A percentile compares a stretch with the other conserved stretches of the same genome.
phyloP scores from a whole-genome alignment of 345 rosid species.

The Erucastrum elatum region DNA sequence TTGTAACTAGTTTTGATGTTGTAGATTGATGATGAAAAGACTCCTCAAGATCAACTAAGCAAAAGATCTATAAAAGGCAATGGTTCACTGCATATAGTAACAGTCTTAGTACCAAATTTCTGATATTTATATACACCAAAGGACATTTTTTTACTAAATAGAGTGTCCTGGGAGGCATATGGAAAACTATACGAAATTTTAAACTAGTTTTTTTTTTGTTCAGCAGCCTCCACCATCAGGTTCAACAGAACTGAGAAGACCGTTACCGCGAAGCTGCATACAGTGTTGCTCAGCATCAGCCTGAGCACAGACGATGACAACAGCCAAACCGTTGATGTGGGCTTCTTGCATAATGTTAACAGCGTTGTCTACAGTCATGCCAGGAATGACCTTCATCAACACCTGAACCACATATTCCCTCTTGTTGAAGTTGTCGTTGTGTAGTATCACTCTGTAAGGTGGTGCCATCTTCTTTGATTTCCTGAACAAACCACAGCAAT shows the following conservation, averaged over 20 bases:
- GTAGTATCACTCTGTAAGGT: conserved; percentile 80
- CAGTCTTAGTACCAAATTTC: conserved; percentile 20
- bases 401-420: conserved; percentile 95
- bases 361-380: conserved; percentile 93
- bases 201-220: conserved; percentile 27
- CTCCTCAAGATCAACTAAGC: background rate
- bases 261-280: conserved; percentile 92
- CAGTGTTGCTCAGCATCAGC: conserved; percentile 96
- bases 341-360: conserved; percentile 99
- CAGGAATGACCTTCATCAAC: conserved; percentile 88
- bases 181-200: conserved; percentile 18
- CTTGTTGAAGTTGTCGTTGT: conserved; percentile 88
- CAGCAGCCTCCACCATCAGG: conserved; percentile 92
- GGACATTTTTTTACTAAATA: conserved; percentile 2
- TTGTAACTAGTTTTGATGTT: too few species aligned
- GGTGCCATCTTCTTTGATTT: conserved; percentile 79
- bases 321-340: conserved; percentile 80
- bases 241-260: conserved; percentile 89
- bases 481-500: conserved; percentile 41
- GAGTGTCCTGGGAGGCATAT: background rate
- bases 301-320: conserved; percentile 88
- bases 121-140: conserved; percentile 30
- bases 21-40: background rate
- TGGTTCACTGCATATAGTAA: conserved; percentile 28
- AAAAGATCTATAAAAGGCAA: conserved; percentile 5